Evolutionary conservation across 129 eudicot species (phyloP).

Genomic region (Flaveria bidentis): DNA sequence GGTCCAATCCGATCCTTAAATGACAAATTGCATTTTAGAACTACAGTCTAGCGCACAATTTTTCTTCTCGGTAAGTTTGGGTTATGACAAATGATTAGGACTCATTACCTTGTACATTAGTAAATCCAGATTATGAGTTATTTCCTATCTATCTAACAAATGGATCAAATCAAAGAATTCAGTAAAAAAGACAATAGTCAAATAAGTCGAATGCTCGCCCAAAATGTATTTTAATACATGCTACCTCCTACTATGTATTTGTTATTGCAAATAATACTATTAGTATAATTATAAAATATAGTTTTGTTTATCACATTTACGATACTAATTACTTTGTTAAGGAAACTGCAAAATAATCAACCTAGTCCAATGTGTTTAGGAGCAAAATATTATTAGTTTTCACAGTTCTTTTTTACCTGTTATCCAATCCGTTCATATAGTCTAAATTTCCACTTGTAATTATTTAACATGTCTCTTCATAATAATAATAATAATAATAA

Average conservation of each 20-base stretch:
- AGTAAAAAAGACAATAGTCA: background rate
- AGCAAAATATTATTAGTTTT: background rate
- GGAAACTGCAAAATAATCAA: background rate
- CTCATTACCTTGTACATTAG: background rate
- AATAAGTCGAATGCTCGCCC: background rate
- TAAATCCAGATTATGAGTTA: background rate
- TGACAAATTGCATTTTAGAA: background rate
- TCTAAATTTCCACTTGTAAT: background rate
- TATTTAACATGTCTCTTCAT: background rate
- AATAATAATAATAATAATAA: conserved; percentile 15
- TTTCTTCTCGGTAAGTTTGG: no score
- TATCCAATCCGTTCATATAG: background rate
- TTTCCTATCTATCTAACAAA: background rate
- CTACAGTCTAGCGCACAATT: no score
- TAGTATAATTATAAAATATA: background rate
- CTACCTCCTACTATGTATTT: background rate
- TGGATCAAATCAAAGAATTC: no score
- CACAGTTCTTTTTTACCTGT: background rate
- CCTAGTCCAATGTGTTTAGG: background rate
- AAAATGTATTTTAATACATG: background rate
- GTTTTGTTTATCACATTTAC: background rate
- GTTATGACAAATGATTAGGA: no score
- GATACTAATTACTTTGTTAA: background rate
- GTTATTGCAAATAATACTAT: background rate
- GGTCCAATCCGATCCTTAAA: background rate